phyloP scores from a whole-genome alignment of 768 basidiomycete species.

The Leccinellum albellum region DNA sequence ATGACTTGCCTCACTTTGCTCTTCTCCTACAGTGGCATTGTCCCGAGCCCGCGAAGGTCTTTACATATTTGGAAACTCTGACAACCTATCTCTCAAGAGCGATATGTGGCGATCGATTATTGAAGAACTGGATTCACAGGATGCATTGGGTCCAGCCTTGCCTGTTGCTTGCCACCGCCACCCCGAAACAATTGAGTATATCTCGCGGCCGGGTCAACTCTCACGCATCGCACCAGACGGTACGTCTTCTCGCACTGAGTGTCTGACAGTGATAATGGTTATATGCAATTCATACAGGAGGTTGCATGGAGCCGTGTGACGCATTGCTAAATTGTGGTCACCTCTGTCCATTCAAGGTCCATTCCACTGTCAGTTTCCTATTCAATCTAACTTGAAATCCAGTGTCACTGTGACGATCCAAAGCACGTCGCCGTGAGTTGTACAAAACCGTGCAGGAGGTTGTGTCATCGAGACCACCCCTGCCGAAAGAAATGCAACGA shows the following conservation, averaged over 20 bases:
- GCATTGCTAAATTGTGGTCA: slow-evolving; percentile 58
- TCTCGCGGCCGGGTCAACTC: slow-evolving; percentile 52
- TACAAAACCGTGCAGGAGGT: slow-evolving; percentile 43
- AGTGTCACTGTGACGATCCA: slow-evolving; percentile 64
- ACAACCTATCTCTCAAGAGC: slow-evolving; percentile 47
- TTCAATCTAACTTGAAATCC: not conserved
- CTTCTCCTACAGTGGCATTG: slow-evolving; percentile 49
- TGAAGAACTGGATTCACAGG: slow-evolving; percentile 49
- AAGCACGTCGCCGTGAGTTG: slow-evolving; percentile 50
- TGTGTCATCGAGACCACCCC: slow-evolving; percentile 57
- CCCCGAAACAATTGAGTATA: slow-evolving; percentile 36
- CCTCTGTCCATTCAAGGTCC: slow-evolving; percentile 57
- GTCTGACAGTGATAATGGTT: not conserved
- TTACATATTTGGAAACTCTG: slow-evolving; percentile 67
- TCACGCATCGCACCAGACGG: slow-evolving; percentile 54
- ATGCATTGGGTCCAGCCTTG: slow-evolving; percentile 47
- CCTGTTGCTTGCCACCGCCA: slow-evolving; percentile 60
- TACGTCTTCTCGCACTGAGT: slow-evolving; percentile 13
- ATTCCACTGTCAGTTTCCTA: not conserved
- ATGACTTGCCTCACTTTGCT: not conserved
- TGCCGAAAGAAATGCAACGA: slow-evolving; percentile 50
- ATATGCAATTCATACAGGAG: slow-evolving; percentile 38
- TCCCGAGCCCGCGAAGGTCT: slow-evolving; percentile 74
- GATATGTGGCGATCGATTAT: slow-evolving; percentile 57
- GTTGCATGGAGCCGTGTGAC: slow-evolving; percentile 58